Evolutionary conservation across 768 basidiomycete species (phyloP).

Genomic region (Jaapia argillacea): DNA sequence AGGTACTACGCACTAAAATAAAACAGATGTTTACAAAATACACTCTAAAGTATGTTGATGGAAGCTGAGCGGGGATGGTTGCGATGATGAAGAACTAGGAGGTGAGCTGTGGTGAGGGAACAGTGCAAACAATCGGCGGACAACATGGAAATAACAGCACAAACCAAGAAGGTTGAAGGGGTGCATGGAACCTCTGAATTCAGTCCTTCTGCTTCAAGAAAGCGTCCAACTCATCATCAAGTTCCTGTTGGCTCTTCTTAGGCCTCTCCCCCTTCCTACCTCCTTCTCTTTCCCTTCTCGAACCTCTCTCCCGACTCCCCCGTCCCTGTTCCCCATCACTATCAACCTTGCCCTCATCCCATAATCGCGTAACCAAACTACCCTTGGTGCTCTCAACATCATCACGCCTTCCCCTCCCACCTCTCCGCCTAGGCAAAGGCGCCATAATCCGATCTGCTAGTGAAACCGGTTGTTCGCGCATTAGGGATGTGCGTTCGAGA

Average conservation of each 20-base stretch:
- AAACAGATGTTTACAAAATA: too few relatives aligned
- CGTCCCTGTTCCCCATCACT: constrained; percentile 7
- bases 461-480: constrained; percentile 28
- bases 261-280: constrained; percentile 27
- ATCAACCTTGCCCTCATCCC: constrained; percentile 12
- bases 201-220: too few relatives aligned
- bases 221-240: constrained; percentile 77
- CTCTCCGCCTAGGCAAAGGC: constrained; percentile 32
- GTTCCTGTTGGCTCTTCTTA: constrained; percentile 59
- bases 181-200: too few relatives aligned
- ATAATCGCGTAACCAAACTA: constrained; percentile 11
- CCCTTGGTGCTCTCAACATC: constrained; percentile 8
- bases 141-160: too few relatives aligned
- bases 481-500: constrained; percentile 42
- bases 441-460: constrained; percentile 37
- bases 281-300: constrained; percentile 15
- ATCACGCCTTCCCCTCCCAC: constrained; percentile 17
- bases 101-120: too few relatives aligned
- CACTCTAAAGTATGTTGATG: too few relatives aligned
- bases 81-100: too few relatives aligned
- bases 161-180: too few relatives aligned
- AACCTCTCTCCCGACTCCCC: constrained; percentile 11
- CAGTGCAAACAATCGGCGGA: too few relatives aligned
- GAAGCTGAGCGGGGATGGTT: too few relatives aligned
- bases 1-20: too few relatives aligned